Evolutionary conservation across 2,329 filamentous ascomycete genomes (phyloP), one percentile per base, ranked within the genome.

Genomic region (Acrocalymma vagum): DNA sequence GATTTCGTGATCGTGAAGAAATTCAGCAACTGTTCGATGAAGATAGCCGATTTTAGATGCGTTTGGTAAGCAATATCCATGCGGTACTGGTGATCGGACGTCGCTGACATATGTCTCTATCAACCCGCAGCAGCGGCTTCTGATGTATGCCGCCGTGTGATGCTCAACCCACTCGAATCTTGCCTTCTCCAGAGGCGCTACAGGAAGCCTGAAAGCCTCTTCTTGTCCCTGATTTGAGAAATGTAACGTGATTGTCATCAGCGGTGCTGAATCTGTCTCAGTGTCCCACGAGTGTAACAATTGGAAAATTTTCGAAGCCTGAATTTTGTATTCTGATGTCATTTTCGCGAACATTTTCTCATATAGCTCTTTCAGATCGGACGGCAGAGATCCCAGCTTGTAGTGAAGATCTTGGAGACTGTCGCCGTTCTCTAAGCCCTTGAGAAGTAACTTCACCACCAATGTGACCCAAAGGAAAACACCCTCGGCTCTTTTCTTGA

Each of bases 381-480:
- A 6, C 1, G 51, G 51, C 10, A 54, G 15, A 8, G 28, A 26
- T 5, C 26, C 28, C 20, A 54, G 29, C 9, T 43, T 43, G 1
- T 15, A 8, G n/a, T 27, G 27, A 10, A 54, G 33, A 5, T 54
- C 48, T 4, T 22, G 10, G 5, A 51, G 29, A 9, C 25, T 29
- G 23, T 52, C 48, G 6, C 41, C 47, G n/a, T 29, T 36, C 25
- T 46, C 31, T 5, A 54, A 18, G 6, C 48, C 48, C 3, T 46
- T 34, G 2, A 54, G 16, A 11, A 54, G 45, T 2, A 41, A 16
- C 9, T 20, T 10, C 7, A 55, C 41, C 5, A 55, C 51, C 13
- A 55, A 23, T 9, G 17, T 33, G 2, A 52, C 42, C 51, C 51
- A 55, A 14, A 55, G 45, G 16, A 49, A 49, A 3, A 49, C 45